These are phyloP conservation scores for Lactarius evosmus DNA, from an alignment of 768 basidiomycete species.

Conservation along the genomic window DNA sequence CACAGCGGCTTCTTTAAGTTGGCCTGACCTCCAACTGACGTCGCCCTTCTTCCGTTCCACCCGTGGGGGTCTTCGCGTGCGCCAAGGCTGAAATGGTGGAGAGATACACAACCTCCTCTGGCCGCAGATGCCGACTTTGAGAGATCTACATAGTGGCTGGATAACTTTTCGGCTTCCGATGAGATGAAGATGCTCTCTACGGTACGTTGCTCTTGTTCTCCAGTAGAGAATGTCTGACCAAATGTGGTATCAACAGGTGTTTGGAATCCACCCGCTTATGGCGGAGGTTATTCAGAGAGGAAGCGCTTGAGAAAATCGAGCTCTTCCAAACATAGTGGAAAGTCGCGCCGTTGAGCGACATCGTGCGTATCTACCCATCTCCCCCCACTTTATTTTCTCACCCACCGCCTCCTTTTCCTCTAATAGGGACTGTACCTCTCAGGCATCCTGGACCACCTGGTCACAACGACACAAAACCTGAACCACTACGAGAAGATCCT, in stretches of 20 bases:
- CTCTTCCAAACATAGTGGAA: conserved; percentile 99
- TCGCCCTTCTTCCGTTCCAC: neutral
- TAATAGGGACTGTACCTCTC: conserved; percentile 81
- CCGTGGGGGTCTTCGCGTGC: no score
- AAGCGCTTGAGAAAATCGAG: conserved; percentile 99
- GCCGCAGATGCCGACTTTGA: no score
- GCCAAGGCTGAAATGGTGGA: conserved; percentile 9
- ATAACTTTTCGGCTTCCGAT: conserved; percentile 89
- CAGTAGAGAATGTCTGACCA: neutral
- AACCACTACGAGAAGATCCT: conserved; percentile 99
- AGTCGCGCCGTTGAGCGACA: conserved; percentile 95
- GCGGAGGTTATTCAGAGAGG: conserved; percentile 99
- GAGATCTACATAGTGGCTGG: conserved; percentile 94
- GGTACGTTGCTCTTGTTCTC: conserved; percentile 41
- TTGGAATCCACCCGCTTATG: conserved; percentile 95
- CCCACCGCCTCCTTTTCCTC: neutral
- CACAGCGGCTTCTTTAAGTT: neutral
- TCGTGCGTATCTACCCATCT: conserved; percentile 54
- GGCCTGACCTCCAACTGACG: conserved; percentile 14
- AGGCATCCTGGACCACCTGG: conserved; percentile 97
- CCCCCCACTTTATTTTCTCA: neutral
- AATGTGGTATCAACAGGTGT: neutral
- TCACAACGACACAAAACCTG: conserved; percentile 99
- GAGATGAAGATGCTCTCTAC: conserved; percentile 97
- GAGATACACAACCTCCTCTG: no score